Conservation (phyloP, 176 grass and related monocot genomes). For the Carex parvula region DNA sequence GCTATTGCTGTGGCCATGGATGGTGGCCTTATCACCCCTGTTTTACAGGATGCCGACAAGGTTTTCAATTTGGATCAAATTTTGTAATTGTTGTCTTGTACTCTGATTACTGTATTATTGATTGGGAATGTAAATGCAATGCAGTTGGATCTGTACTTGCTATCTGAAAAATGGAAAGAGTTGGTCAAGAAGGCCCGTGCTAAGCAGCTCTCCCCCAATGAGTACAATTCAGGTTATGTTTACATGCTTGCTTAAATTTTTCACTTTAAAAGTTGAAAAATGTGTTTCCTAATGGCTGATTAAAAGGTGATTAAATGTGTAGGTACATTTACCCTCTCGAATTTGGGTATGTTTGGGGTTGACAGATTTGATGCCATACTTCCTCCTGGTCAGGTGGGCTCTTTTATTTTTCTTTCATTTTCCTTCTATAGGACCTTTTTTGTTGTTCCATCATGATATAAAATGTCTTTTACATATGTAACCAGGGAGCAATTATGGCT, state of each 20-base stretch:
- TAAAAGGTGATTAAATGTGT: conserved; percentile 15
- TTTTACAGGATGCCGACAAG: conserved; percentile 79
- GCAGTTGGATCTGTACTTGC: conserved; percentile 87
- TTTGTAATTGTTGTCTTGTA: not conserved
- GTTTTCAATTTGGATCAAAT: conserved; percentile 30
- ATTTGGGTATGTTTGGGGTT: conserved; percentile 97
- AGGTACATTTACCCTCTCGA: conserved; percentile 92
- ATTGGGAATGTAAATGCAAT: conserved; percentile 25
- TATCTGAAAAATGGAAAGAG: conserved; percentile 80
- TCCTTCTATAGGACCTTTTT: conserved; percentile 6
- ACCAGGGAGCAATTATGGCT: conserved; percentile 95
- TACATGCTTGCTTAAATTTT: not conserved
- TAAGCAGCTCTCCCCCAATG: conserved; percentile 82
- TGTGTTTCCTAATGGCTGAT: not conserved
- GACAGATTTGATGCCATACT: conserved; percentile 95
- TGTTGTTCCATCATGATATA: not conserved
- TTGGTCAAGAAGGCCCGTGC: conserved; percentile 69
- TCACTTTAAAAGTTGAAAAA: not conserved
- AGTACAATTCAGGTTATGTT: conserved; percentile 74
- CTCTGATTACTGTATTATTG: not conserved
- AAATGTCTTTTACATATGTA: conserved; percentile 3
- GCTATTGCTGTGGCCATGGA: conserved; percentile 83
- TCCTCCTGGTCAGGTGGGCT: conserved; percentile 88
- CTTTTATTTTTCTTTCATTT: conserved; percentile 16
- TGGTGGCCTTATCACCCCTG: conserved; percentile 79